A percentile compares a stretch with the other conserved stretches of the same genome.
phyloP scores from a whole-genome alignment of 2,329 filamentous ascomycete species.

The Lecanicillium sp. region DNA sequence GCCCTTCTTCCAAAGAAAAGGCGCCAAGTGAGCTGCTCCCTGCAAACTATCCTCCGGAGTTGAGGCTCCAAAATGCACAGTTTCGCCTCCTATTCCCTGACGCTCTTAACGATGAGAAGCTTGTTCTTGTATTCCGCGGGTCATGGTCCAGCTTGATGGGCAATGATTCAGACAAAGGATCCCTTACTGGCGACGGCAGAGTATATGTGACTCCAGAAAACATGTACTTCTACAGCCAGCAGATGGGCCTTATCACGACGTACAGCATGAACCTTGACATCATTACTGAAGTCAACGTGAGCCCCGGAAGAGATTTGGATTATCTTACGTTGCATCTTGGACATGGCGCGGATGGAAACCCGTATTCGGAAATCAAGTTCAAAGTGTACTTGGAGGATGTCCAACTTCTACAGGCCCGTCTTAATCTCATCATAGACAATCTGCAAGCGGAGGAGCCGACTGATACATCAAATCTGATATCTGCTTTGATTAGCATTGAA shows the following conservation, averaged over 20 bases:
- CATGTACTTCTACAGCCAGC: slow-evolving; percentile 94
- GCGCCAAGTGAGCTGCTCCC: slow-evolving; percentile 52
- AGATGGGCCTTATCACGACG: slow-evolving; percentile 82
- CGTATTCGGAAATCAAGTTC: slow-evolving; percentile 69
- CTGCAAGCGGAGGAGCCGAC: slow-evolving; percentile 64
- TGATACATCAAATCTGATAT: slow-evolving; percentile 62
- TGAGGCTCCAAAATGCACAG: slow-evolving; percentile 83
- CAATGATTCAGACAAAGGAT: slow-evolving; percentile 31
- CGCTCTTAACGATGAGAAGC: slow-evolving; percentile 67
- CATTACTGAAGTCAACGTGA: slow-evolving; percentile 83
- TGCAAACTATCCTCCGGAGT: slow-evolving; percentile 68
- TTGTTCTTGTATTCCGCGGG: slow-evolving; percentile 87
- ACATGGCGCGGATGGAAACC: slow-evolving; percentile 54
- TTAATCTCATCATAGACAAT: slow-evolving; percentile 81
- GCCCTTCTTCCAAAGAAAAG: slow-evolving; percentile 21
- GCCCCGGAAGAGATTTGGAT: slow-evolving; percentile 84
- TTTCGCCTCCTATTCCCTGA: slow-evolving; percentile 87
- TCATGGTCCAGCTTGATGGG: slow-evolving; percentile 60
- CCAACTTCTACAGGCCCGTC: slow-evolving; percentile 68
- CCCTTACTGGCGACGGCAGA: slow-evolving; percentile 57
- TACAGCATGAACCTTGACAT: slow-evolving; percentile 67
- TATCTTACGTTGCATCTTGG: slow-evolving; percentile 77
- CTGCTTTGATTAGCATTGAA: slow-evolving; percentile 68
- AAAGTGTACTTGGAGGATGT: slow-evolving; percentile 91
- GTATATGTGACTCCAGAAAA: slow-evolving; percentile 82